These are phyloP conservation scores for Yamadazyma siamensis DNA, from an alignment of 1,139 yeast species.

Conservation along the genomic window DNA sequence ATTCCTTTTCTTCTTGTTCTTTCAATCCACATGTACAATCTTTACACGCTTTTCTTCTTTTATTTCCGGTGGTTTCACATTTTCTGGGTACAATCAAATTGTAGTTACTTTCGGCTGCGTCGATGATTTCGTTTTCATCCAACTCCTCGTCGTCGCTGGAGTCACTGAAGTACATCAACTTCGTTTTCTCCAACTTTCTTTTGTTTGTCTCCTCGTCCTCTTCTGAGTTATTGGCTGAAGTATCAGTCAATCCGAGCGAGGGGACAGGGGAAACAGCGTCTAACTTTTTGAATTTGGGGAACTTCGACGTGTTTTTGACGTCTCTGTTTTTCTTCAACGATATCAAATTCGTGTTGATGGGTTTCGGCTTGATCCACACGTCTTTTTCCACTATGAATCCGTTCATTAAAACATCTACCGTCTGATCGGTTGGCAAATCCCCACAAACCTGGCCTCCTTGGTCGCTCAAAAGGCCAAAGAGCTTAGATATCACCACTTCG, in stretches of 20 bases:
- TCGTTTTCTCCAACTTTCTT: slow-evolving; percentile 44
- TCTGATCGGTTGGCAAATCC: slow-evolving; percentile 46
- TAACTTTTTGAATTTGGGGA: slow-evolving; percentile 12
- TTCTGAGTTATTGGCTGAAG: slow-evolving; percentile 36
- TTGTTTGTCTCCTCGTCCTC: slow-evolving; percentile 38
- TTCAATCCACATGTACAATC: slow-evolving; percentile 97
- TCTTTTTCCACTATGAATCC: slow-evolving; percentile 52
- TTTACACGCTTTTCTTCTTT: slow-evolving; percentile 85
- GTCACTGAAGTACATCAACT: slow-evolving; percentile 53
- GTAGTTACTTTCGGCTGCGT: slow-evolving; percentile 19
- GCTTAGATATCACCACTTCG: slow-evolving; percentile 28
- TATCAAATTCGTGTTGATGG: slow-evolving; percentile 22
- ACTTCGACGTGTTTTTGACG: background rate
- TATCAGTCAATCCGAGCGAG: slow-evolving; percentile 44
- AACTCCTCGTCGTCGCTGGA: slow-evolving; percentile 34
- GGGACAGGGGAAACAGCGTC: slow-evolving; percentile 13
- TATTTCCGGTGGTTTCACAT: slow-evolving; percentile 57
- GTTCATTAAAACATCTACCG: slow-evolving; percentile 56
- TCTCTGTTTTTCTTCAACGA: slow-evolving; percentile 24
- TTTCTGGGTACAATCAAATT: slow-evolving; percentile 44
- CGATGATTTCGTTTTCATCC: slow-evolving; percentile 41
- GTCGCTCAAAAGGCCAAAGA: slow-evolving; percentile 8
- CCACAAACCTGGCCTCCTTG: slow-evolving; percentile 54
- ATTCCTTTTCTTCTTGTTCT: slow-evolving; percentile 66
- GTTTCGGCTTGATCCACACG: slow-evolving; percentile 46